Evolutionary conservation across 768 basidiomycete genomes (phyloP).

Genomic region (Naematelia encephala): DNA sequence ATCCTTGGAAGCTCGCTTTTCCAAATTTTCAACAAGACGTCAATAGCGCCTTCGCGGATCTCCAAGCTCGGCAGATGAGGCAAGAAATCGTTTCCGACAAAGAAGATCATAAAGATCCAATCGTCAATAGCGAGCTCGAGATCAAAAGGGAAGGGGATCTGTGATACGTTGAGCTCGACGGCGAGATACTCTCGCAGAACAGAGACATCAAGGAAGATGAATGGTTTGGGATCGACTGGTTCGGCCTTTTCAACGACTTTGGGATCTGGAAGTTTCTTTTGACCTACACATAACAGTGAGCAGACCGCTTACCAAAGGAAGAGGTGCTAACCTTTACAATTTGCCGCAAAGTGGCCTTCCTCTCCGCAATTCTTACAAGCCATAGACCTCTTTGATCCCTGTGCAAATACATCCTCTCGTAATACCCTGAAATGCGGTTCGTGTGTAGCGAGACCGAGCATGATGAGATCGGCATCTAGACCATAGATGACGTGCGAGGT

Average conservation of each 20-base stretch:
- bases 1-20: conserved; percentile 85
- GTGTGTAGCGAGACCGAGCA: conserved; percentile 95
- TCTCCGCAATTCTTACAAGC: conserved; percentile 91
- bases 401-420: conserved; percentile 94
- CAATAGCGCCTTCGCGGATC: conserved; percentile 98
- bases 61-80: conserved; percentile 97
- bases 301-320: not conserved
- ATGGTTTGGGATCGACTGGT: conserved; percentile 77
- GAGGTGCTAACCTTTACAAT: conserved; percentile 67
- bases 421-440: conserved; percentile 97
- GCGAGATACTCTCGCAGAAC: conserved; percentile 96
- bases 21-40: conserved; percentile 94
- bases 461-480: conserved; percentile 98
- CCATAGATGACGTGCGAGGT: conserved; percentile 97
- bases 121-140: conserved; percentile 98
- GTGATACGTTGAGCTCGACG: conserved; percentile 83
- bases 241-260: conserved; percentile 54
- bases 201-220: conserved; percentile 98
- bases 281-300: conserved; percentile 50
- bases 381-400: conserved; percentile 63
- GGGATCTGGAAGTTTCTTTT: conserved; percentile 59
- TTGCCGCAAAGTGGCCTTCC: conserved; percentile 90
- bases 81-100: conserved; percentile 92
- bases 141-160: conserved; percentile 76
- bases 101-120: conserved; percentile 99